Evolutionary conservation across 2,329 filamentous ascomycete species (phyloP), one percentile per base, ranked within the genome.

Genomic region (Arthroderma uncinatum): DNA sequence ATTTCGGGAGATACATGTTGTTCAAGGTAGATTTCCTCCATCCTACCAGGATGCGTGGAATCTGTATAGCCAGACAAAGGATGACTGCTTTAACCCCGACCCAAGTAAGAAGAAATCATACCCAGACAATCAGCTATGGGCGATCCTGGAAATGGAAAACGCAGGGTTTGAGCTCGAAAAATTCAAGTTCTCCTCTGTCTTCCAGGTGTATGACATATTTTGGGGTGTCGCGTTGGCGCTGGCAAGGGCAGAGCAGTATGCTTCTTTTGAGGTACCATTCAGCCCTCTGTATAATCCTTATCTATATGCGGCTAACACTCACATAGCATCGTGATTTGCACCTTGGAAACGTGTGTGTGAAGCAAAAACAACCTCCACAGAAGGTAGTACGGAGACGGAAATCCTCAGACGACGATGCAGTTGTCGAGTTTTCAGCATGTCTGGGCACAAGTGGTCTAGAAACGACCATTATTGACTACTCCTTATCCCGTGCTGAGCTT

Each of bases 401-500:
- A 44, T 2, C 6, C 30, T 9, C 9, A 30, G 16, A 14, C 3
- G 6, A 33, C 21, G 19, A 33, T 28, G n/a, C 25, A 30, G 14
- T 12, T 14, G 23, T 14, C 25, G 34, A 42, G 21, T 28, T 39
- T 0, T 59, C 67, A 1, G 69, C 76, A 58, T 71, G 71, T 19
- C 70, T 83, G 23, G 75, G 76, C 1, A 74, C 81, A 57, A 81
- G 79, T 12, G 73, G 74, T 1, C 68, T 85, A 2, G 79, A 83
- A 62, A 81, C 81, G 1, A 85, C 83, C 0, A 76, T 86, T 23
- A 86, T 86, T 62, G 83, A 86, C 66, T 86, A 85, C 67, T 85
- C 83, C 1, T 76, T 85, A 36, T 84, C 82, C 0, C 78, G 83
- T n/a, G 81, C 81, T 1, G 74, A 77, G 23, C 70, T 84, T 58